These are phyloP conservation scores for Aspergillus costaricaensis DNA, from an alignment of 2,329 filamentous ascomycete genomes.

Conservation along the genomic window DNA sequence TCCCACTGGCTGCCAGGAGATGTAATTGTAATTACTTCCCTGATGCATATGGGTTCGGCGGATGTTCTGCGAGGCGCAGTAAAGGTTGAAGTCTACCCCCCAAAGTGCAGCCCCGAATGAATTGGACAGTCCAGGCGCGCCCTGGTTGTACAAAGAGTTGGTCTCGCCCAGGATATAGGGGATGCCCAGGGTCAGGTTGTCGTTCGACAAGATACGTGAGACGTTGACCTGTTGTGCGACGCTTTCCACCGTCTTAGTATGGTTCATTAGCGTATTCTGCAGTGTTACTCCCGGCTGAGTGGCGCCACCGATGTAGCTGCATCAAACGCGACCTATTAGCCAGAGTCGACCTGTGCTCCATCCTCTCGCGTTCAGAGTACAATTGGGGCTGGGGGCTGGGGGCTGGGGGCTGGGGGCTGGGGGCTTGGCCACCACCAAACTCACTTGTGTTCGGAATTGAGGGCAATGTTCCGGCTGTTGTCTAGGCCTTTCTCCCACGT, in stretches of 20 bases:
- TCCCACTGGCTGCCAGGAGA: conserved; percentile 60
- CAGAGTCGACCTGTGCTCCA: neutral
- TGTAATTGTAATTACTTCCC: conserved; percentile 64
- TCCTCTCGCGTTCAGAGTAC: neutral
- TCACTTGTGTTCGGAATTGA: conserved; percentile 9
- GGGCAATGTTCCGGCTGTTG: conserved; percentile 3
- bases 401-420: neutral
- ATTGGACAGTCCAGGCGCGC: conserved; percentile 63
- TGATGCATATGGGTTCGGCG: conserved; percentile 64
- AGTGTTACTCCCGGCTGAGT: conserved; percentile 63
- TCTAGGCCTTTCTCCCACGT: conserved; percentile 6
- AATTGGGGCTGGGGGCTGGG: neutral
- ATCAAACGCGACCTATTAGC: conserved; percentile 43
- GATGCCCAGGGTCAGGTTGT: conserved; percentile 35
- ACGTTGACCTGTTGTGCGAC: conserved; percentile 38
- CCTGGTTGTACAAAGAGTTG: conserved; percentile 65
- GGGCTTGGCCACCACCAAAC: neutral
- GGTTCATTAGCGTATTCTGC: conserved; percentile 65
- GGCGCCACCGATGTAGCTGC: conserved; percentile 64
- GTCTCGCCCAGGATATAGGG: conserved; percentile 63
- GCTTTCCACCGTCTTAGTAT: conserved; percentile 51
- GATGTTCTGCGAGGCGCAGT: conserved; percentile 58
- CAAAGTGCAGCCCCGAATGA: conserved; percentile 67
- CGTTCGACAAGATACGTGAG: conserved; percentile 45
- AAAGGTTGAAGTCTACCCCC: conserved; percentile 64